Evolutionary conservation across 331 rosid genomes (phyloP), one percentile per base, ranked within the genome.

Genomic region (Dryas integrifolia): DNA sequence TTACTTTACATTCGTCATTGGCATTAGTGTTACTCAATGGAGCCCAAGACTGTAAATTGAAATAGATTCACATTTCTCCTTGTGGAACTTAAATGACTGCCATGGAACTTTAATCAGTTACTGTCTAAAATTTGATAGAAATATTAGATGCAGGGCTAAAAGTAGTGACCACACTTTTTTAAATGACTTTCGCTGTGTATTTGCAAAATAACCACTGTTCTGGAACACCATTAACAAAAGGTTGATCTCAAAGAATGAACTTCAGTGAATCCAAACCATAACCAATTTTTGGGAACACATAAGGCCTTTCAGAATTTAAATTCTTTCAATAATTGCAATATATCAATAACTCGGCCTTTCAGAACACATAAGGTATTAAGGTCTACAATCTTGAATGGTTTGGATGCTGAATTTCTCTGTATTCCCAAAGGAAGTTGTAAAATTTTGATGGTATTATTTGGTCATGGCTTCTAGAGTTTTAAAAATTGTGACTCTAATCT

Each of bases 401-500:
- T 49, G 26, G 9, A 3, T 30, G 13, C 21, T 67, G 24, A 35
- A 18, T 4, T 15, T 49, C 43, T 38, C 44, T 9, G 9, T 47
- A 47, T 47, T 66, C 71, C 58, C 26, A 26, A 66, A 66, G 58
- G 71, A 9, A 14, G 24, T 47, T 26, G 71, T 66, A 21, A 46
- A 65, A 9, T 12, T 45, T 65, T 21, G 38, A 41, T 15, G 9
- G 21, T 14, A 65, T 46, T 24, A 3, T 65, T 24, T 46, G 39
- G 41, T 24, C 44, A 49, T 30, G 26, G 44, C 26, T 67, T 5
- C 61, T 38, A 9, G 49, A 38, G 4, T 16, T 16, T 60, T 39
- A 21, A 38, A 46, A 60, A 38, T 60, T 45, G 10, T 60, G 12
- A 60, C 46, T 60, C 7, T 39, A 9, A 14, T 61, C 14, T 43